A percentile compares a stretch with the other conserved stretches of the same genome.
These are phyloP conservation scores for Hippophae rhamnoides DNA, from an alignment of 306 rosid genomes.

Conservation along the genomic window DNA sequence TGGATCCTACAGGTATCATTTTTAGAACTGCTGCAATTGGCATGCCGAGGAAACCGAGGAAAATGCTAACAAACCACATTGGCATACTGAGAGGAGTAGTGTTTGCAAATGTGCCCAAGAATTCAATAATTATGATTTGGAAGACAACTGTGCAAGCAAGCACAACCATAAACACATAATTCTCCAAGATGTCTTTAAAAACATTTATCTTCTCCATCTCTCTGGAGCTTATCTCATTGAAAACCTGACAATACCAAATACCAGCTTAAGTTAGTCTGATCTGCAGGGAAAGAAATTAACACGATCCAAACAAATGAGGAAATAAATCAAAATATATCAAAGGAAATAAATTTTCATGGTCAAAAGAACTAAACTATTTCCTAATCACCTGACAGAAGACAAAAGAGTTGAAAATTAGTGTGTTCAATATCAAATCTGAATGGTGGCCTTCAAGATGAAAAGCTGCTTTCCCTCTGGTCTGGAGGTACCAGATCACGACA, in stretches of 20 bases:
- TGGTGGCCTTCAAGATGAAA: conserved; percentile 66
- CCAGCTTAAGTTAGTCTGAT: conserved; percentile 3
- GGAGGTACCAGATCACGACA: conserved; percentile 75
- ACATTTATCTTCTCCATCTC: conserved; percentile 97
- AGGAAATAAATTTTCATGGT: no score
- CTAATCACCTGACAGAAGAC: conserved; percentile 89
- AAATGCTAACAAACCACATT: conserved; percentile 56
- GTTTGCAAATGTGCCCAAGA: conserved; percentile 74
- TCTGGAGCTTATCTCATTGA: conserved; percentile 92
- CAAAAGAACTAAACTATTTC: no score
- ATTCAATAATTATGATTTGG: conserved; percentile 74
- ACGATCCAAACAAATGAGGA: no score
- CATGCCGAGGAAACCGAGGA: conserved; percentile 82
- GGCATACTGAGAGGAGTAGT: conserved; percentile 64
- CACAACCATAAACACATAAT: conserved; percentile 72
- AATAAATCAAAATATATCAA: no score
- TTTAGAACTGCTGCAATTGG: conserved; percentile 83
- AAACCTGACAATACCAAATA: conserved; percentile 43
- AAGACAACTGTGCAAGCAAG: conserved; percentile 63
- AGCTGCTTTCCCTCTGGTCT: conserved; percentile 66
- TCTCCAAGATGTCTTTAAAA: conserved; percentile 64
- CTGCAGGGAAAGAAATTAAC: no score
- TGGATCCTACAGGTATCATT: conserved; percentile 55
- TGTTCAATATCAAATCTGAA: conserved; percentile 64
- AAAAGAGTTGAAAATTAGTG: conserved; percentile 88